Evolutionary conservation across 2,329 filamentous ascomycete genomes (phyloP).

Genomic region (Mycogone perniciosa): DNA sequence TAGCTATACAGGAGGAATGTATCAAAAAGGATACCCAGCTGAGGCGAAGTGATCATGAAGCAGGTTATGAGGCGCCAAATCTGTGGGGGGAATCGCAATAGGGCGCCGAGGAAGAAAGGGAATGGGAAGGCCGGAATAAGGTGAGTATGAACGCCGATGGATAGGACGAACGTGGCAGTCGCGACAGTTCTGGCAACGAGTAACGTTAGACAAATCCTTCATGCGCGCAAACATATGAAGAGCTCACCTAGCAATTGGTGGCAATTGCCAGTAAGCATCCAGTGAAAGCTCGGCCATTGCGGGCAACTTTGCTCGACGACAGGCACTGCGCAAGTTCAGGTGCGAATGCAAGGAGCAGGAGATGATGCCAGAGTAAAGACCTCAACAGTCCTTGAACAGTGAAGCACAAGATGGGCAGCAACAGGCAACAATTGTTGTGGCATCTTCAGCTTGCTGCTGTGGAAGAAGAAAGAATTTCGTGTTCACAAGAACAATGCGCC

Average conservation of each 20-base stretch:
- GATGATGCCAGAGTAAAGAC: slow-evolving; percentile 12
- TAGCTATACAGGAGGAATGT: slow-evolving; percentile 74
- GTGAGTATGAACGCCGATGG: slow-evolving; percentile 50
- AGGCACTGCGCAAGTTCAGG: not conserved
- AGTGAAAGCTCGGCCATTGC: slow-evolving; percentile 27
- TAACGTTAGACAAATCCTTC: slow-evolving; percentile 16
- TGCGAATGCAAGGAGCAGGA: not conserved
- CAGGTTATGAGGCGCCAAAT: slow-evolving; percentile 37
- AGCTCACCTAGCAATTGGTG: slow-evolving; percentile 37
- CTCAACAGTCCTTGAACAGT: slow-evolving; percentile 4
- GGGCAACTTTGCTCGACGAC: slow-evolving; percentile 27
- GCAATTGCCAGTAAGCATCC: slow-evolving; percentile 34
- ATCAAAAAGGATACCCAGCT: slow-evolving; percentile 57
- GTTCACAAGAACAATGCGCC: slow-evolving; percentile 5
- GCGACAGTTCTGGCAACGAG: slow-evolving; percentile 55
- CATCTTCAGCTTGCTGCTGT: slow-evolving; percentile 21
- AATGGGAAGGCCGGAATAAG: slow-evolving; percentile 46
- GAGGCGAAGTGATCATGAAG: slow-evolving; percentile 35
- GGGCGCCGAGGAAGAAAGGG: slow-evolving; percentile 43
- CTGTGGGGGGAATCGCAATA: slow-evolving; percentile 47
- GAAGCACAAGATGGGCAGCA: slow-evolving; percentile 18
- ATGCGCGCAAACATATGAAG: not conserved
- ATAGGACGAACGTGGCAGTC: slow-evolving; percentile 54
- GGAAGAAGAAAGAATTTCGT: slow-evolving; percentile 13
- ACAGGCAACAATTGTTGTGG: slow-evolving; percentile 25